These are phyloP conservation scores for Anisodus tanguticus DNA, from an alignment of 257 asterid genomes.

Conservation along the genomic window DNA sequence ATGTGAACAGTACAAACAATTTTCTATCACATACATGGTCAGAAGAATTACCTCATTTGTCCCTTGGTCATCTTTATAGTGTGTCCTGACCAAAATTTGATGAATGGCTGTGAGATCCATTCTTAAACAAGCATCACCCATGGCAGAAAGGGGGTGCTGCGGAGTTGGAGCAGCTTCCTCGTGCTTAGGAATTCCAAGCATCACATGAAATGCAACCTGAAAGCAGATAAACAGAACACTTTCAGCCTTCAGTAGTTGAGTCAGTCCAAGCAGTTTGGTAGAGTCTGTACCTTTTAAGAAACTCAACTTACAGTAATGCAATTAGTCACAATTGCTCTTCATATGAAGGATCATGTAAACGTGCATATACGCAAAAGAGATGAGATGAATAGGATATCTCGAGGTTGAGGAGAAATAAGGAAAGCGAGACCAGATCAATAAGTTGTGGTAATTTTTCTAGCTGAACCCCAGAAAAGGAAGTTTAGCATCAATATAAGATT, in stretches of 20 bases:
- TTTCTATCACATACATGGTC: background rate
- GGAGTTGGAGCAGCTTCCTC: slow-evolving; percentile 89
- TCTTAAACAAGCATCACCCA: slow-evolving; percentile 95
- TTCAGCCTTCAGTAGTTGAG: background rate
- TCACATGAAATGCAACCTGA: slow-evolving; percentile 85
- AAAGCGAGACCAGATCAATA: too few species aligned
- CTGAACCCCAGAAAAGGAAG: too few species aligned
- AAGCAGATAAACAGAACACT: slow-evolving; percentile 26
- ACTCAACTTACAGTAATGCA: background rate
- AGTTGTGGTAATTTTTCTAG: too few species aligned
- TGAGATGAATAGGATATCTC: too few species aligned
- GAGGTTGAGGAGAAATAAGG: too few species aligned
- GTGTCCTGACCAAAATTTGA: slow-evolving; percentile 86
- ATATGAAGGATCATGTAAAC: too few species aligned
- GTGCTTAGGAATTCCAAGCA: slow-evolving; percentile 86
- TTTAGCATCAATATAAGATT: too few species aligned
- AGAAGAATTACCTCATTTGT: slow-evolving; percentile 77
- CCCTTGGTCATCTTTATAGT: slow-evolving; percentile 92
- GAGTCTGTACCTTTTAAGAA: too few species aligned
- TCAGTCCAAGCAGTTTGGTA: too few species aligned
- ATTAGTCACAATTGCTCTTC: too few species aligned
- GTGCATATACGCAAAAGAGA: too few species aligned
- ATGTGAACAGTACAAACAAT: background rate
- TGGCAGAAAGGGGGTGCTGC: slow-evolving; percentile 89
- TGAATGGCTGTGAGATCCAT: slow-evolving; percentile 98